A percentile compares a stretch with the other conserved stretches of the same genome.
Evolutionary conservation across 306 rosid genomes (phyloP).

Genomic region (Luffa aegyptiaca): DNA sequence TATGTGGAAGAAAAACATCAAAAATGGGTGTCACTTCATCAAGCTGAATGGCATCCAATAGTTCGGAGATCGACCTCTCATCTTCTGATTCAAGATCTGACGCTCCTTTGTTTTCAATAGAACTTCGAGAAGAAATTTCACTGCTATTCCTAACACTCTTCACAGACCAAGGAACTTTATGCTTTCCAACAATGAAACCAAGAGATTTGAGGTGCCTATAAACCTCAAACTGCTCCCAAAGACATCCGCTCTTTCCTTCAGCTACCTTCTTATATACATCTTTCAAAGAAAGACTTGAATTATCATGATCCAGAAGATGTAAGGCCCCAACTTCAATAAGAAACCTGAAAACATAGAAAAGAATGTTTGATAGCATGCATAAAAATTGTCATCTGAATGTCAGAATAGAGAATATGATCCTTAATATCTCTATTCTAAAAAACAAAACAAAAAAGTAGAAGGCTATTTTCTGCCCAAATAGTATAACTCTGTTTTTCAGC

Average conservation of each 20-base stretch:
- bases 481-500: neutral
- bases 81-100: slow-evolving; percentile 19
- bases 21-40: slow-evolving; percentile 40
- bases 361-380: neutral
- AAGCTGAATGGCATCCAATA: slow-evolving; percentile 39
- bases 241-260: slow-evolving; percentile 27
- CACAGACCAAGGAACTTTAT: slow-evolving; percentile 54
- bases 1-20: slow-evolving; percentile 71
- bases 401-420: neutral
- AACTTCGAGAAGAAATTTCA: slow-evolving; percentile 15
- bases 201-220: slow-evolving; percentile 74
- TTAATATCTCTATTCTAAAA: neutral
- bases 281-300: slow-evolving; percentile 28
- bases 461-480: neutral
- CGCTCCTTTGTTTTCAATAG: slow-evolving; percentile 20
- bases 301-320: slow-evolving; percentile 29
- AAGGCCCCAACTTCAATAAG: slow-evolving; percentile 65
- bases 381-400: neutral
- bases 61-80: slow-evolving; percentile 18
- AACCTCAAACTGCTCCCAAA: slow-evolving; percentile 78
- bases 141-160: slow-evolving; percentile 28
- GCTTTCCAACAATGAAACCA: slow-evolving; percentile 57
- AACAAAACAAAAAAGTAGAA: neutral
- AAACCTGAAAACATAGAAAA: slow-evolving; percentile 32
- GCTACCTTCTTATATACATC: slow-evolving; percentile 47